These are phyloP conservation scores for Cladorrhinum samala DNA, from an alignment of 495 filamentous ascomycete genomes.

Conservation along the genomic window DNA sequence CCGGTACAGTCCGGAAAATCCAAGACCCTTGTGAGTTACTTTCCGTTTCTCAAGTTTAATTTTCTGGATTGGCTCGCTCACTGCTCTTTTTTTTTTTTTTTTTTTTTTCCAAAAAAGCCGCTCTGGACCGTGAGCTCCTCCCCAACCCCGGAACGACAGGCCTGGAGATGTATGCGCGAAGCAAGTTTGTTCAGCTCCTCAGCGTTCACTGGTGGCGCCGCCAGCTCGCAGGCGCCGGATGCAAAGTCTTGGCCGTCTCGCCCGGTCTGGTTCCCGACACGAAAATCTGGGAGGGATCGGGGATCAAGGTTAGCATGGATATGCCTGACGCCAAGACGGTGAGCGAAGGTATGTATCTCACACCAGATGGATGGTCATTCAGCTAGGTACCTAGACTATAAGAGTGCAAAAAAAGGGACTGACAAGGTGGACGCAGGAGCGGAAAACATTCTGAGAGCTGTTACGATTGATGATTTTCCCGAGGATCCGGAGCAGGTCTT, in stretches of 20 bases:
- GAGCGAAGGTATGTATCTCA: constrained; percentile 28
- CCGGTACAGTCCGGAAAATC: constrained; percentile 30
- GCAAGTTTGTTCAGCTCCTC: constrained; percentile 41
- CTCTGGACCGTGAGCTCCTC: constrained; percentile 30
- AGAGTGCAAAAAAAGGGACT: too few species aligned
- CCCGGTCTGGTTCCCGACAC: constrained; percentile 39
- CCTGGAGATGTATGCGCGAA: constrained; percentile 24
- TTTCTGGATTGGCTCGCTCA: too few species aligned
- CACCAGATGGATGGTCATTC: too few species aligned
- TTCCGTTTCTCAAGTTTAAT: too few species aligned
- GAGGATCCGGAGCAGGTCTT: constrained; percentile 42
- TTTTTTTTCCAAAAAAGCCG: too few species aligned
- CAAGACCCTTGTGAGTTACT: too few species aligned
- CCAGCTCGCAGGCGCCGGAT: constrained; percentile 28
- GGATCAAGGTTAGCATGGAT: constrained; percentile 10
- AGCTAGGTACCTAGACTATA: too few species aligned
- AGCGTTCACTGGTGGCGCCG: constrained; percentile 45
- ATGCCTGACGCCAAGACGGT: constrained; percentile 35
- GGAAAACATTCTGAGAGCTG: constrained; percentile 33
- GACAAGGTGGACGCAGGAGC: too few species aligned
- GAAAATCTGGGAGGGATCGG: constrained; percentile 18
- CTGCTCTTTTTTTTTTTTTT: too few species aligned
- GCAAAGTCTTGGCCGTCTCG: constrained; percentile 38
- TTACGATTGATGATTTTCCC: constrained; percentile 37
- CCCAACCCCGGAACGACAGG: constrained; percentile 20